Conservation (phyloP, 305 asterid genomes). For the Fraxinus velutina region DNA sequence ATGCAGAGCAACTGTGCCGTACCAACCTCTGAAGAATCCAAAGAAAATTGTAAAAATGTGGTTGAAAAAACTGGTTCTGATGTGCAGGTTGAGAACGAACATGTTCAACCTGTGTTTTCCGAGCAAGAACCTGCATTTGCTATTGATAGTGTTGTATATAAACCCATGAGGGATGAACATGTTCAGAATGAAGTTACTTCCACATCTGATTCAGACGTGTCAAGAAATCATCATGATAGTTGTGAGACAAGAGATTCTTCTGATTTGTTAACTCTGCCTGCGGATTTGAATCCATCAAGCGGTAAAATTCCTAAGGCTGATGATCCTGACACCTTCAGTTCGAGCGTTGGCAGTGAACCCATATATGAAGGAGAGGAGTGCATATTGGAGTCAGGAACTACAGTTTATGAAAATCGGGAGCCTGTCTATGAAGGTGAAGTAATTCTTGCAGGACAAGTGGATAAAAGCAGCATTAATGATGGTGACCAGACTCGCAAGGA, state of each 20-base stretch:
- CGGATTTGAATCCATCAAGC: slow-evolving; percentile 42
- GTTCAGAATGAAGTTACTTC: slow-evolving; percentile 30
- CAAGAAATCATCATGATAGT: slow-evolving; percentile 33
- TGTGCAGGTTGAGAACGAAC: slow-evolving; percentile 32
- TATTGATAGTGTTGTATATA: slow-evolving; percentile 30
- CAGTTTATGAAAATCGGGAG: slow-evolving; percentile 51
- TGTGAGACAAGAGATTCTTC: slow-evolving; percentile 34
- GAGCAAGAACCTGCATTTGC: slow-evolving; percentile 33
- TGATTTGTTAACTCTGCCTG: slow-evolving; percentile 30
- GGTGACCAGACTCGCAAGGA: slow-evolving; percentile 36
- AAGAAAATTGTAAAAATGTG: slow-evolving; percentile 21
- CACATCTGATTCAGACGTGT: slow-evolving; percentile 31
- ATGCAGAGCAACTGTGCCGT: slow-evolving; percentile 27
- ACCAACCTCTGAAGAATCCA: slow-evolving; percentile 35
- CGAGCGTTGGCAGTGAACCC: slow-evolving; percentile 55
- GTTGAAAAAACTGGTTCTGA: slow-evolving; percentile 27
- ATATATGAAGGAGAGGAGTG: slow-evolving; percentile 90
- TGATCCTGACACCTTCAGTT: slow-evolving; percentile 41
- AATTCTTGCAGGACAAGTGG: slow-evolving; percentile 73
- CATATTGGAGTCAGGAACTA: slow-evolving; percentile 61
- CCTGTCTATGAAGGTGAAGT: slow-evolving; percentile 96
- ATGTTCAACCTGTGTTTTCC: slow-evolving; percentile 25
- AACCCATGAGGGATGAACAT: slow-evolving; percentile 28
- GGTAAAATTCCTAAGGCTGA: slow-evolving; percentile 31
- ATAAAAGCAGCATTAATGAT: slow-evolving; percentile 32